Conservation (phyloP, 1,284 basidiomycete genomes). For the Cryptococcus deneoformans region DNA sequence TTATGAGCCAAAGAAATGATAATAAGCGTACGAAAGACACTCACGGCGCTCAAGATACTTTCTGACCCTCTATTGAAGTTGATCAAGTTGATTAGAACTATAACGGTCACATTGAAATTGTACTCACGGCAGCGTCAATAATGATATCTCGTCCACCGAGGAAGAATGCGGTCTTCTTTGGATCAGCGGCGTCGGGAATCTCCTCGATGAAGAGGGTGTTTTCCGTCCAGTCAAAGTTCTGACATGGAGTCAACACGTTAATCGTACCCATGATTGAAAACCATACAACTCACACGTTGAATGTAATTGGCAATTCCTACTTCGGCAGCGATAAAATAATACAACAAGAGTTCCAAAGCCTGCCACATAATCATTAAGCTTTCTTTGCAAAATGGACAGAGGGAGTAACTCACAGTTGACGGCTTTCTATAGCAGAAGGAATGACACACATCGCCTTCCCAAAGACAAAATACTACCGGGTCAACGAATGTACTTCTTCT, state of each 20-base stretch:
- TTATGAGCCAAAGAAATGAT: constrained; percentile 3
- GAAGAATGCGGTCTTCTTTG: constrained; percentile 57
- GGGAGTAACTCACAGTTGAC: constrained; percentile 54
- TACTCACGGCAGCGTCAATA: constrained; percentile 56
- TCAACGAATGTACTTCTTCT: constrained; percentile 81
- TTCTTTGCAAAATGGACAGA: neutral
- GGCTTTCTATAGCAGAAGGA: constrained; percentile 75
- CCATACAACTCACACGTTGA: constrained; percentile 55
- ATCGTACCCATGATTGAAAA: neutral
- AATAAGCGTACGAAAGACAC: constrained; percentile 1
- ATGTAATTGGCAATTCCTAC: constrained; percentile 81
- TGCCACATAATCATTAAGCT: constrained; percentile 29
- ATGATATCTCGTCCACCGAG: constrained; percentile 78
- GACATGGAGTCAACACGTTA: neutral
- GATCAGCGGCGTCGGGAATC: constrained; percentile 69
- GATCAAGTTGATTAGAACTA: no score
- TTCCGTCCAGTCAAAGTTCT: constrained; percentile 63
- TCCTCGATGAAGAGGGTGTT: constrained; percentile 83
- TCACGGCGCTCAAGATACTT: constrained; percentile 61
- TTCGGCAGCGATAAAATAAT: constrained; percentile 81
- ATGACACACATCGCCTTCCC: constrained; percentile 89
- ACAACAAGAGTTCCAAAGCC: constrained; percentile 74
- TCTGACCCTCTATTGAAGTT: constrained; percentile 59
- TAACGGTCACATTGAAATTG: no score
- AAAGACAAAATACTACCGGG: constrained; percentile 74